Base-by-base conservation (phyloP, 495 filamentous ascomycete genomes). In the Hypoxylon fragiforme region DNA sequence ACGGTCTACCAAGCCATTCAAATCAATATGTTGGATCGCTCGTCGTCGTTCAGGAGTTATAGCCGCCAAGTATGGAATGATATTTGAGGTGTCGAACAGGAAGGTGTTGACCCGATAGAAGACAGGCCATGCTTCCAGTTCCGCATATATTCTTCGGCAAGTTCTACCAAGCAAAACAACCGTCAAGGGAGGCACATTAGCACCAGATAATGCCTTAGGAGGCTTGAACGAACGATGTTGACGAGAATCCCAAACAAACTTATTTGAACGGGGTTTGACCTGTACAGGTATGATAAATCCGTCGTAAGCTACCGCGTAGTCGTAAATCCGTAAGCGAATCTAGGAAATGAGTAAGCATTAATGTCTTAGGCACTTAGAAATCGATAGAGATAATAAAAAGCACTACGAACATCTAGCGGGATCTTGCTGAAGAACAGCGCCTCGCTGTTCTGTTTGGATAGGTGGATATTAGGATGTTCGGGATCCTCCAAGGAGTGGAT, bases 91-190 rank as follows among this genome's bases (percentile, higher is more conserved):
- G 20, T n/a, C 9, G 8, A 51, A 43, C 3, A 22, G 3, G 13
- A 51, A 51, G 9, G 19, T 12, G 7, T 51, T 51, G 13, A 51
- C 20, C 0, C 30, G 18, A 19, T 51, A 51, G 9, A 51, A 51
- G 1, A 42, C 30, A 3, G 30, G 39, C 5, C 0, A 13, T 18
- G 0, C 1, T 28, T 51, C 14, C n/a, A 51, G 26, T 1, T 51
- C 48, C 1, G 15, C 4, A 14, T 51, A 51, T 3, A 30, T 35
- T 2, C 0, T 18, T 43, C 31, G 39, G 8, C 30, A 51, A 4
- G 21, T 19, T 1, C 31, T 37, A 4, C 11, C 21, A n/a, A 51
- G 48, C 2, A 7, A 2, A 16, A 43, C 4, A 6, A 37, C 26
- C 1, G 26, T 24, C 12, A 42, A n/a, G 2, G 1, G n/a, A n/a